Evolutionary conservation across 805 yeast genomes (phyloP), one percentile per base, ranked within the genome.

Genomic region (Debaryomyces hansenii): DNA sequence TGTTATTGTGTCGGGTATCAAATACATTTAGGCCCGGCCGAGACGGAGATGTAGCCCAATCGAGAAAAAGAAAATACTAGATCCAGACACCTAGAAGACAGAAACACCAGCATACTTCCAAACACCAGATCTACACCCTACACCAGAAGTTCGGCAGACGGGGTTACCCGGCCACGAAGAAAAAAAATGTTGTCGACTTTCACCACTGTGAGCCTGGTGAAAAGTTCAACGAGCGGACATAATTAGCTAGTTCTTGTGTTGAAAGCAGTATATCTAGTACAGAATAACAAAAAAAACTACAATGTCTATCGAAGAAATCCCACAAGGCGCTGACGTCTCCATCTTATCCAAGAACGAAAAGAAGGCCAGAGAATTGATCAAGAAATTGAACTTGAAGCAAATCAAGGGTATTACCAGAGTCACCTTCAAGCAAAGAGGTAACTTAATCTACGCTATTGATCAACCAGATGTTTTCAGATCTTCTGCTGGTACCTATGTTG

Each of bases 381-480:
- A 83, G 75, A 91, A 90, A 78, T 82, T 91, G 63, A 89, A 86
- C 72, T 80, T 92, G 75, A 88, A 88, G 82, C 88, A 82, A 75
- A 82, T 94, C 66, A 87, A 86, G 68, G 97, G 96, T 63, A 87
- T 92, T 68, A 77, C 88, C 69, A 87, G 98, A 78, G 98, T 94
- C 66, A 90, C 97, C 60, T 87, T 92, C 83, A 89, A 86, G 78
- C 89, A 85, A 80, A 85, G 88, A 77, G 90, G 91, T 71, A 88
- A 89, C 83, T 82, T 85, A 69, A 85, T 90, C 68, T 82, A 85
- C 72, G 96, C 94, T 67, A 88, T 92, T 75, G 94, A 89, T 70
- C 70, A 74, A 59, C 99, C 99, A 72, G 97, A 90, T 61, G 98
- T 94, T 51, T 92, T 79, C 96, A 89, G 81, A 76, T 85, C 97